Evolutionary conservation across 805 yeast species (phyloP).

Genomic region (Candida caryicola): DNA sequence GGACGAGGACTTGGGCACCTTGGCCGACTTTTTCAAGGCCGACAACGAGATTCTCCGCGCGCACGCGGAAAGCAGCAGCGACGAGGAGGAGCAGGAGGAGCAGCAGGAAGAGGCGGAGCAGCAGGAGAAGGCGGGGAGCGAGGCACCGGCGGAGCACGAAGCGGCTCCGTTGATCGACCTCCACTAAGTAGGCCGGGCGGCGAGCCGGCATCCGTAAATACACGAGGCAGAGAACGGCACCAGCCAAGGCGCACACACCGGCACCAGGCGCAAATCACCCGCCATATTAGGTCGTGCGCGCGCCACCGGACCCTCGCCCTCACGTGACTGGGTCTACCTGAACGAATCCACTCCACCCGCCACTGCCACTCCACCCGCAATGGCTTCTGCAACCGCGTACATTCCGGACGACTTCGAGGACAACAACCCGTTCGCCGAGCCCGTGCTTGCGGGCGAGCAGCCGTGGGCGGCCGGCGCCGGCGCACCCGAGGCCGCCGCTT

Average conservation of each 20-base stretch:
- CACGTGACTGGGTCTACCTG: too few species aligned
- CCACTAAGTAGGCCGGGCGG: too few species aligned
- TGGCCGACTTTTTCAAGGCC: constrained; percentile 14
- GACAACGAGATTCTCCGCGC: constrained; percentile 13
- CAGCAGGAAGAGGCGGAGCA: constrained; percentile 5
- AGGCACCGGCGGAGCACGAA: background rate
- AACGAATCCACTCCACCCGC: too few species aligned
- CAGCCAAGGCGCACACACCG: too few species aligned
- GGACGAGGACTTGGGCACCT: constrained; percentile 5
- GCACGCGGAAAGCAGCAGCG: background rate
- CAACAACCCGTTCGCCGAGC: constrained; percentile 43
- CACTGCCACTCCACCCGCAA: constrained; percentile 4
- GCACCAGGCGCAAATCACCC: too few species aligned
- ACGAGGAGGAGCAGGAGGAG: constrained; percentile 5
- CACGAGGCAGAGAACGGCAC: too few species aligned
- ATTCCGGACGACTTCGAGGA: constrained; percentile 35
- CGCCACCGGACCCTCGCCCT: too few species aligned
- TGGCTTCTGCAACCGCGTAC: constrained; percentile 8
- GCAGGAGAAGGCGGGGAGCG: constrained; percentile 1
- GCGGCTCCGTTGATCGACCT: constrained; percentile 1
- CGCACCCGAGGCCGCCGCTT: background rate
- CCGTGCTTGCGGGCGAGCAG: constrained; percentile 12
- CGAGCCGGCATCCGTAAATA: too few species aligned
- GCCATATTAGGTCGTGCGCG: too few species aligned
- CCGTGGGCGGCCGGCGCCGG: background rate